phyloP scores from a whole-genome alignment of 1,284 basidiomycete genomes.

The Cystobasidium pallidum region DNA sequence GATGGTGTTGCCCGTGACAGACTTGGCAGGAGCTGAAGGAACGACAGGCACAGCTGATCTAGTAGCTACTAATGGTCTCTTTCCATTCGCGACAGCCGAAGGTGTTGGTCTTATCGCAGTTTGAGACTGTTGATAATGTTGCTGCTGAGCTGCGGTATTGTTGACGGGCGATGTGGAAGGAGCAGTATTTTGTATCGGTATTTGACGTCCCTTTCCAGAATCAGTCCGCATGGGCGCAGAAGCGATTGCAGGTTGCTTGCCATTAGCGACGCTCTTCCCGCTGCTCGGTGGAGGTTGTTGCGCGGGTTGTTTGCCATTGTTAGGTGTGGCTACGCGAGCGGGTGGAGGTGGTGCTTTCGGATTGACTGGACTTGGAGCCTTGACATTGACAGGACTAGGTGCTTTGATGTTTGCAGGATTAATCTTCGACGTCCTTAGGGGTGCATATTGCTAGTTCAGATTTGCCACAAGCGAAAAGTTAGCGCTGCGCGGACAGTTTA shows the following conservation, averaged over 20 bases:
- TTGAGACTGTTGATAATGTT: conserved; percentile 20
- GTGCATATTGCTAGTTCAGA: conserved; percentile 11
- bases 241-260: conserved; percentile 19
- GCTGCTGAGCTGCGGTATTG: background rate
- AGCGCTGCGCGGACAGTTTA: background rate
- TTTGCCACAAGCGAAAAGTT: conserved; percentile 15
- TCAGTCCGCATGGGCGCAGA: conserved; percentile 11
- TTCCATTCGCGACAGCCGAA: conserved; percentile 30
- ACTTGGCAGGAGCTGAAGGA: conserved; percentile 44
- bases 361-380: conserved; percentile 9
- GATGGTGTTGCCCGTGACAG: conserved; percentile 40
- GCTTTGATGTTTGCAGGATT: conserved; percentile 18
- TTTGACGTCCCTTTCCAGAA: conserved; percentile 26
- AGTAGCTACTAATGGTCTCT: conserved; percentile 35
- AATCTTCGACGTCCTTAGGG: conserved; percentile 2
- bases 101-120: conserved; percentile 18
- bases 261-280: conserved; percentile 23
- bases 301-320: conserved; percentile 28
- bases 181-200: conserved; percentile 14
- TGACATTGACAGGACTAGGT: conserved; percentile 7
- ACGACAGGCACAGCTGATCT: conserved; percentile 46
- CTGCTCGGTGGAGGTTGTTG: background rate
- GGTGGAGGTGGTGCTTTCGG: conserved; percentile 30
- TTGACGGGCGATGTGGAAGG: conserved; percentile 12
- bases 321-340: conserved; percentile 8